These are phyloP conservation scores for Crucihimalaya himalaica DNA, from an alignment of 345 rosid species.

Conservation along the genomic window DNA sequence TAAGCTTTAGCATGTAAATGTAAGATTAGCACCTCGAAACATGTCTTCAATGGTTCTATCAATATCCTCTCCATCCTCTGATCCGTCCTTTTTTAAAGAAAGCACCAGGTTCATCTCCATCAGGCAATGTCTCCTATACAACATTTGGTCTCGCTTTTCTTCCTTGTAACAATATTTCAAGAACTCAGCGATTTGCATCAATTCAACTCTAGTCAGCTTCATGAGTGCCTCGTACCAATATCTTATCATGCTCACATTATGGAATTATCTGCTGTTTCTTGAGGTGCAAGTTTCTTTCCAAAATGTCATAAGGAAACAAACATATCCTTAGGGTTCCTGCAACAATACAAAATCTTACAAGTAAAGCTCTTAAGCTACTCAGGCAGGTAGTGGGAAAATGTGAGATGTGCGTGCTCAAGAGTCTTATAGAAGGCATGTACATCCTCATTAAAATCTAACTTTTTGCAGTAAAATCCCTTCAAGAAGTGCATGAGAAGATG, in stretches of 20 bases:
- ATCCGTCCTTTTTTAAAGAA: too few relatives aligned
- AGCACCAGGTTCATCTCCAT: constrained; percentile 11
- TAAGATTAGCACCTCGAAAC: constrained; percentile 17
- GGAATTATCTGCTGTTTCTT: constrained; percentile 24
- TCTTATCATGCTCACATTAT: constrained; percentile 43
- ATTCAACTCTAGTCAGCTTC: not conserved
- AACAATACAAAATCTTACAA: constrained; percentile 57
- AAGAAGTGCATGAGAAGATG: constrained; percentile 33
- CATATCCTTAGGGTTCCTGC: constrained; percentile 64
- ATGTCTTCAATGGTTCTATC: constrained; percentile 9
- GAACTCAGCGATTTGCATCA: constrained; percentile 38
- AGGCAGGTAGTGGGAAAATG: constrained; percentile 45
- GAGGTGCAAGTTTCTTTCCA: constrained; percentile 46
- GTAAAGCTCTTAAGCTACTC: constrained; percentile 37
- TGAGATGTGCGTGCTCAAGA: constrained; percentile 49
- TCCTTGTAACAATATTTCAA: constrained; percentile 32
- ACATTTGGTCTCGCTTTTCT: constrained; percentile 18
- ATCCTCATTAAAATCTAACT: too few relatives aligned
- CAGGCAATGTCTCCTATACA: constrained; percentile 32
- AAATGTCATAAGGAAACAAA: constrained; percentile 63
- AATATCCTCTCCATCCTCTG: not conserved
- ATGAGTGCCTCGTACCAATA: constrained; percentile 43
- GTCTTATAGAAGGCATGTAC: constrained; percentile 41
- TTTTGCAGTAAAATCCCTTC: constrained; percentile 38
- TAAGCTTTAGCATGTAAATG: not conserved